phyloP scores from a whole-genome alignment of 495 filamentous ascomycete genomes.

The Lepraria neglecta region DNA sequence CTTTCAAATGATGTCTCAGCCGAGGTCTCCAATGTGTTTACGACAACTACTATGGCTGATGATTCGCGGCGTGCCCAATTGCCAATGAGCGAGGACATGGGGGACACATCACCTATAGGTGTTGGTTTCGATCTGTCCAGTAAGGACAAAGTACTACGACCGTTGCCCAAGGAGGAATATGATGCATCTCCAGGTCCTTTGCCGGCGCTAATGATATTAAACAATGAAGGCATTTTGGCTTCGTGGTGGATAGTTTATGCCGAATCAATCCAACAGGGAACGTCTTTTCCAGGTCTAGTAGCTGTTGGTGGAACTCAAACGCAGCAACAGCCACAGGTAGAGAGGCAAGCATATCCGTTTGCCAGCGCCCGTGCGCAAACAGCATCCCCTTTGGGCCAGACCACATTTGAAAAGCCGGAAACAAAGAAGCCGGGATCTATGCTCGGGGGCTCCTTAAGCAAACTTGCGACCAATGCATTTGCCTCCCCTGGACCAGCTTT shows the following conservation, averaged over 20 bases:
- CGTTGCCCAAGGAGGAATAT: constrained; percentile 71
- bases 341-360: constrained; percentile 30
- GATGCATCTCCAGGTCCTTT: constrained; percentile 71
- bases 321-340: constrained; percentile 31
- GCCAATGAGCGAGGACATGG: constrained; percentile 55
- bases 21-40: constrained; percentile 60
- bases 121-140: constrained; percentile 74
- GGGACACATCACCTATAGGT: constrained; percentile 74
- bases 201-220: constrained; percentile 81
- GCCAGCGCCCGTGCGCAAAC: constrained; percentile 27
- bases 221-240: constrained; percentile 77
- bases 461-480: constrained; percentile 17
- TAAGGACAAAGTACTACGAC: constrained; percentile 68
- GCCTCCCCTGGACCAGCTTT: constrained; percentile 28
- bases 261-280: constrained; percentile 69
- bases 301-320: constrained; percentile 38
- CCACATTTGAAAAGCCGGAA: constrained; percentile 30
- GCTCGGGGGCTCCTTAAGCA: constrained; percentile 31
- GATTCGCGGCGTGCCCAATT: constrained; percentile 73
- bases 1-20: constrained; percentile 55
- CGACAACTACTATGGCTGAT: constrained; percentile 63
- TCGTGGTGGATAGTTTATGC: constrained; percentile 90
- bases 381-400: constrained; percentile 28
- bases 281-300: constrained; percentile 64
- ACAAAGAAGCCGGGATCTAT: constrained; percentile 27